Percentiles rank a stretch among this genome's conserved stretches.
These are phyloP conservation scores for Ustanciosporium gigantosporum DNA, from an alignment of 1,284 basidiomycete genomes.

Conservation along the genomic window DNA sequence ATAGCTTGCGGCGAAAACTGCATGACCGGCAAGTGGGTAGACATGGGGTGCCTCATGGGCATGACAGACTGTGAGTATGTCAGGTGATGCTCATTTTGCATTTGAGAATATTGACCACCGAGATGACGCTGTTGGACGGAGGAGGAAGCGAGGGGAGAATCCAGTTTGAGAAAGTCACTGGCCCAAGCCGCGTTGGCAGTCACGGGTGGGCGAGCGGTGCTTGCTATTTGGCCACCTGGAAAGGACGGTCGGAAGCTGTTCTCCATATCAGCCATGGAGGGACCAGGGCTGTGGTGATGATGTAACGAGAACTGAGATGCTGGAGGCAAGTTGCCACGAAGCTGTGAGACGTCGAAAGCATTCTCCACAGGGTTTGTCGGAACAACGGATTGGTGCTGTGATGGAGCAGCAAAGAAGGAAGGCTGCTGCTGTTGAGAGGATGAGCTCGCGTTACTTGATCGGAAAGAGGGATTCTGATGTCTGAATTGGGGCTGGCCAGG, in stretches of 20 bases:
- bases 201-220: constrained; percentile 1
- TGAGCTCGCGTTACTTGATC: constrained; percentile 6
- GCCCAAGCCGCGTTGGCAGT: constrained; percentile 39
- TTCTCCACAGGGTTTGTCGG: constrained; percentile 12
- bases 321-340: constrained; percentile 37
- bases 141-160: neutral
- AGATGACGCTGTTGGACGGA: too few relatives aligned
- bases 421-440: constrained; percentile 18
- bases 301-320: constrained; percentile 16
- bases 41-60: constrained; percentile 21
- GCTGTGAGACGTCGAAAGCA: constrained; percentile 44
- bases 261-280: constrained; percentile 24
- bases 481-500: constrained; percentile 1
- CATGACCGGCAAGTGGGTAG: constrained; percentile 8
- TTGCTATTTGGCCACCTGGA: neutral
- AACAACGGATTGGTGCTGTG: constrained; percentile 8
- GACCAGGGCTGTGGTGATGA: constrained; percentile 5
- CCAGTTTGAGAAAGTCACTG: constrained; percentile 31
- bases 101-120: too few relatives aligned
- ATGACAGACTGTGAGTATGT: neutral
- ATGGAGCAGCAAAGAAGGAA: constrained; percentile 30
- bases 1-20: constrained; percentile 2
- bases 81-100: too few relatives aligned
- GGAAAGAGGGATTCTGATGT: constrained; percentile 11
- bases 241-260: constrained; percentile 34